These are phyloP conservation scores for Calocybe indica DNA, from an alignment of 768 basidiomycete genomes.

Conservation along the genomic window DNA sequence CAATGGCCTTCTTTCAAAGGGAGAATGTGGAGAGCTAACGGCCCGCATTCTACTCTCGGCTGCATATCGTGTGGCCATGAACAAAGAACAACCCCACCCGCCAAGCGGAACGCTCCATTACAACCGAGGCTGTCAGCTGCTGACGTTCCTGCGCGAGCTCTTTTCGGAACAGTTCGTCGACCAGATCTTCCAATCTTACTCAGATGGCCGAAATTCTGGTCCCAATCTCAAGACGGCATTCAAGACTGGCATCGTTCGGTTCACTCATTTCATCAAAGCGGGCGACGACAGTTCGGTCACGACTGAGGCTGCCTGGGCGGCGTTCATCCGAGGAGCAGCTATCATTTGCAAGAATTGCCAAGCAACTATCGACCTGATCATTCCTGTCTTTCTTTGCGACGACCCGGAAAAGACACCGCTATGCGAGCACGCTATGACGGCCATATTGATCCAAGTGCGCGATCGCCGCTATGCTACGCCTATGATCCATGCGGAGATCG, in stretches of 20 bases:
- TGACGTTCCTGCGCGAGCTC: background rate
- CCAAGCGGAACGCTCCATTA: too few species aligned
- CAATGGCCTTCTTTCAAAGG: constrained; percentile 7
- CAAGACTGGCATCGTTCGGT: constrained; percentile 17
- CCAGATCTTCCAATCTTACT: background rate
- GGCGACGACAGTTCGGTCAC: constrained; percentile 14
- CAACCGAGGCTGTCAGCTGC: background rate
- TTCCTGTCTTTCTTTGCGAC: constrained; percentile 16
- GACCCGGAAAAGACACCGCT: background rate
- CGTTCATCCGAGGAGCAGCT: constrained; percentile 19
- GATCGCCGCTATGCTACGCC: too few species aligned
- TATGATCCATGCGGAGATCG: too few species aligned
- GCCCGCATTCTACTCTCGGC: constrained; percentile 14
- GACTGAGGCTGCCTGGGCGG: constrained; percentile 10
- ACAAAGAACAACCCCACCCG: background rate
- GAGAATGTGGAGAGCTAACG: constrained; percentile 14
- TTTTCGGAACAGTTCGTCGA: background rate
- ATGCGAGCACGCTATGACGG: too few species aligned
- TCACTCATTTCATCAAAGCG: constrained; percentile 23
- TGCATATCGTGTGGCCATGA: constrained; percentile 11
- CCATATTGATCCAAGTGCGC: background rate
- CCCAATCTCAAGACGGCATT: constrained; percentile 10
- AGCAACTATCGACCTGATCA: constrained; percentile 13
- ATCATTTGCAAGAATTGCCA: constrained; percentile 12
- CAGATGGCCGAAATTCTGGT: background rate